Percentiles rank a stretch among this genome's conserved stretches.
These are phyloP conservation scores for Heterobasidion parviporum DNA, from an alignment of 1,284 basidiomycete genomes.

Conservation along the genomic window DNA sequence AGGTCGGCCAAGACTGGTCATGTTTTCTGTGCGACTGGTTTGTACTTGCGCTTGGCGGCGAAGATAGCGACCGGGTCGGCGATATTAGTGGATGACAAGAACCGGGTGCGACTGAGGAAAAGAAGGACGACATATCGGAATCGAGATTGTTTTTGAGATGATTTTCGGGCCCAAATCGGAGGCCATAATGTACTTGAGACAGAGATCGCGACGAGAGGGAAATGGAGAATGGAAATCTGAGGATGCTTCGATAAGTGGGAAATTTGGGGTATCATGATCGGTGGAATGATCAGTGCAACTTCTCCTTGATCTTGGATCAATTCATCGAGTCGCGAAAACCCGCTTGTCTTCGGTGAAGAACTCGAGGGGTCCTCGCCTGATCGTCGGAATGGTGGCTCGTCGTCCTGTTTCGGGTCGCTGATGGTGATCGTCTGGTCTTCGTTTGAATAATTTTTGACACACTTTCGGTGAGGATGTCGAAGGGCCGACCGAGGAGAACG, in stretches of 20 bases:
- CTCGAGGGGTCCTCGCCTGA: neutral
- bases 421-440: neutral
- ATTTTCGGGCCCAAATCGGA: neutral
- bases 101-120: neutral
- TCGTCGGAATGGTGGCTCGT: neutral
- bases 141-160: no score
- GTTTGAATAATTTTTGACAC: neutral
- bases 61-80: neutral
- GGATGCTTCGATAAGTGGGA: neutral
- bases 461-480: neutral
- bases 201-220: neutral
- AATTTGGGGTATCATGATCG: neutral
- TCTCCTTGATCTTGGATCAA: neutral
- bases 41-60: neutral
- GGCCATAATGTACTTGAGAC: neutral
- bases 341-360: neutral
- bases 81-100: neutral
- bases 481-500: conserved; percentile 11
- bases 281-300: neutral
- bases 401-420: neutral
- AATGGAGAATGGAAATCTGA: neutral
- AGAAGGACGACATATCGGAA: neutral
- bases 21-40: neutral
- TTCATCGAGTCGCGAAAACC: neutral
- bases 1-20: neutral